Conservation (phyloP, 768 basidiomycete species). For the Tephrocybe sp. region DNA sequence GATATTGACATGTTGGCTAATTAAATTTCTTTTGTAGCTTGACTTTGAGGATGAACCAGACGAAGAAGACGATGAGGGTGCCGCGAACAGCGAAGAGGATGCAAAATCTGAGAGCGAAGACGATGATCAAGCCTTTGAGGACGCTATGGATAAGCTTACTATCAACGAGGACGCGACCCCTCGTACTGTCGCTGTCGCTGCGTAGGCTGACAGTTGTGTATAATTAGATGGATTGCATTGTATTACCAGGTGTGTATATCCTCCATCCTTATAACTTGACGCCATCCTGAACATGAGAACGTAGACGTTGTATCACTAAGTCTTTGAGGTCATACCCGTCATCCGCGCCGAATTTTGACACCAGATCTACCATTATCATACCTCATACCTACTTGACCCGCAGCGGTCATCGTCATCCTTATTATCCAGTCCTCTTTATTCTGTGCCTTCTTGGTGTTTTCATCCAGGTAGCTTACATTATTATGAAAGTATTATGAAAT, state of each 20-base stretch:
- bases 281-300: no score
- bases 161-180: conserved; percentile 33
- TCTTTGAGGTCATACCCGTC: neutral
- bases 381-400: no score
- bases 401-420: no score
- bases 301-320: conserved; percentile 9
- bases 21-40: conserved; percentile 45
- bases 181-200: conserved; percentile 23
- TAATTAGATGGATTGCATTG: conserved; percentile 3
- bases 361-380: no score
- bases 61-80: conserved; percentile 48
- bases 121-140: conserved; percentile 54
- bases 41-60: conserved; percentile 82
- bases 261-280: neutral
- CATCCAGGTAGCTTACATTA: no score
- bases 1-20: conserved; percentile 7
- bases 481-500: no score
- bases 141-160: conserved; percentile 65
- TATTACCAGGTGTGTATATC: conserved; percentile 13
- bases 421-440: no score
- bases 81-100: conserved; percentile 40
- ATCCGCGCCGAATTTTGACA: no score
- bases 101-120: conserved; percentile 40
- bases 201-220: conserved; percentile 18
- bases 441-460: no score